Evolutionary conservation across 768 basidiomycete genomes (phyloP).

Genomic region (Lepiota venenata): DNA sequence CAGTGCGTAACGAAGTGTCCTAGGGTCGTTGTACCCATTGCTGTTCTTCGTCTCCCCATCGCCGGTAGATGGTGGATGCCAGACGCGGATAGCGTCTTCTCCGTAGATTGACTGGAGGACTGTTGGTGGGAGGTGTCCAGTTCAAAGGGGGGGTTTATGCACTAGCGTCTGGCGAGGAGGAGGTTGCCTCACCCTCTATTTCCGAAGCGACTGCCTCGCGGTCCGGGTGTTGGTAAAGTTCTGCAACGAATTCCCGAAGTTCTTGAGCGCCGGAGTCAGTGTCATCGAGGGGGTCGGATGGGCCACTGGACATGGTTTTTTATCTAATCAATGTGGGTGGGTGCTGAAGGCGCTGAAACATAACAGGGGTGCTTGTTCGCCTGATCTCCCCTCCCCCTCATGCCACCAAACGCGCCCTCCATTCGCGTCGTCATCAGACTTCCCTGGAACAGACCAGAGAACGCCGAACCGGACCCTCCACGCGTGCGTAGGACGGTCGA

Average conservation of each 20-base stretch:
- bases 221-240: constrained; percentile 32
- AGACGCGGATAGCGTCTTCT: constrained; percentile 58
- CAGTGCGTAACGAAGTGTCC: constrained; percentile 61
- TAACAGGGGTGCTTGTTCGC: background rate
- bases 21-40: constrained; percentile 17
- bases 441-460: constrained; percentile 75
- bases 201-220: constrained; percentile 42
- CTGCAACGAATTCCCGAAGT: constrained; percentile 30
- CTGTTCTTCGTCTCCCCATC: constrained; percentile 7
- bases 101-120: constrained; percentile 86
- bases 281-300: constrained; percentile 22
- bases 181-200: constrained; percentile 36
- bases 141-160: background rate
- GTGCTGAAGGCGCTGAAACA: background rate
- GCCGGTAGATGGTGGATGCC: constrained; percentile 35
- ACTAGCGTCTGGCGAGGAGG: background rate
- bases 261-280: constrained; percentile 23
- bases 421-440: constrained; percentile 77
- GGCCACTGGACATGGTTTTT: constrained; percentile 18
- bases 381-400: constrained; percentile 2
- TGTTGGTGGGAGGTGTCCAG: constrained; percentile 20
- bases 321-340: constrained; percentile 15
- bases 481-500: constrained; percentile 43
- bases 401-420: constrained; percentile 14
- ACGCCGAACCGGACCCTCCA: constrained; percentile 62